These are phyloP conservation scores for Gossypium turneri DNA, from an alignment of 345 rosid genomes.

Conservation along the genomic window DNA sequence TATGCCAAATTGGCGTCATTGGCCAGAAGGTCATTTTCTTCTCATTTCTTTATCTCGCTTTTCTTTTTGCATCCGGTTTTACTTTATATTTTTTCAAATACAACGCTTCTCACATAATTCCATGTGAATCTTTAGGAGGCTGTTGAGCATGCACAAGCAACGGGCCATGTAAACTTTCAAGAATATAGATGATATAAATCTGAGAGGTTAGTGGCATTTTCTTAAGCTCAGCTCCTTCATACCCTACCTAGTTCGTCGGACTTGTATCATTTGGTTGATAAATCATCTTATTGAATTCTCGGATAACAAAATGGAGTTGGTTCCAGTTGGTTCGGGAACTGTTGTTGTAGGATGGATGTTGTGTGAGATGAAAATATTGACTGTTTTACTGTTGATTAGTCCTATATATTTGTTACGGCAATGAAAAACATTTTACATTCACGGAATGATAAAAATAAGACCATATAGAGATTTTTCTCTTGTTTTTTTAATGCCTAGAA, in stretches of 20 bases:
- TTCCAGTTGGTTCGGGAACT: neutral
- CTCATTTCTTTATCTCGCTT: neutral
- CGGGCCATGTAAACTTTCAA: conserved; percentile 92
- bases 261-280: neutral
- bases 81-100: conserved; percentile 2
- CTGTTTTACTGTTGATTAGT: neutral
- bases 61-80: neutral
- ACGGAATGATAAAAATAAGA: neutral
- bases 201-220: neutral
- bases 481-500: neutral
- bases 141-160: conserved; percentile 86
- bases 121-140: conserved; percentile 56
- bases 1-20: conserved; percentile 81
- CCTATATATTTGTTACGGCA: neutral
- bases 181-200: conserved; percentile 50
- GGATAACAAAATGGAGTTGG: neutral
- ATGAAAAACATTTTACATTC: neutral
- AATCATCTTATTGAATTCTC: neutral
- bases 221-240: neutral
- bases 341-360: neutral
- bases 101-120: neutral
- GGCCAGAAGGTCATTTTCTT: conserved; percentile 67
- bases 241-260: neutral
- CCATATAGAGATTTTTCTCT: neutral
- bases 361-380: neutral